Conservation (phyloP, 75 land plant species). For the Selaginella moellendorffii region DNA sequence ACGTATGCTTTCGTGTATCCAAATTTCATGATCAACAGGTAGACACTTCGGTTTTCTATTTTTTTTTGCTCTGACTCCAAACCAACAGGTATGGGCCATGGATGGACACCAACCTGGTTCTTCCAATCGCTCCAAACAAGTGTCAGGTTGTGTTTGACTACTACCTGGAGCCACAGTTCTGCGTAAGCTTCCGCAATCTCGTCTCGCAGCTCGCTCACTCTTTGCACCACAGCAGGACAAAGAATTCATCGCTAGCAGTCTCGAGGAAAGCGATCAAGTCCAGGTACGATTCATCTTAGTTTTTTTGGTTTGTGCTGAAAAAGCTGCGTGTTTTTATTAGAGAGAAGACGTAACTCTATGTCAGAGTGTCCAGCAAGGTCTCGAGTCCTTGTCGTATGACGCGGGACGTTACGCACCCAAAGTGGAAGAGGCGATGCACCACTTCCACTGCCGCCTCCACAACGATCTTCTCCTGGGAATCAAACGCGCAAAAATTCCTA, state of each 20-base stretch:
- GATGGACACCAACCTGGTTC: constrained; percentile 92
- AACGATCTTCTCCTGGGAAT: constrained; percentile 14
- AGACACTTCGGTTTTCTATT: too few relatives aligned
- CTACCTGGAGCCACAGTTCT: constrained; percentile 35
- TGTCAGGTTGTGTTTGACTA: constrained; percentile 81
- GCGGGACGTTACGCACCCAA: constrained; percentile 69
- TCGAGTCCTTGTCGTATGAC: constrained; percentile 58
- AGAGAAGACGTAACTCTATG: constrained; percentile 62
- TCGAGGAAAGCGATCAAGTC: constrained; percentile 70
- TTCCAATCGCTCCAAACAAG: constrained; percentile 48
- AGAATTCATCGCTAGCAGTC: constrained; percentile 46
- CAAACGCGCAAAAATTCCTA: too few relatives aligned
- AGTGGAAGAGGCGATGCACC: constrained; percentile 87
- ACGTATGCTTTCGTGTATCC: constrained; percentile 87
- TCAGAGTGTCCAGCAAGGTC: constrained; percentile 77
- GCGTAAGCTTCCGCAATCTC: not conserved
- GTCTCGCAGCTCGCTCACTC: not conserved
- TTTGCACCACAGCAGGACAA: constrained; percentile 38
- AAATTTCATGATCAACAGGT: constrained; percentile 95
- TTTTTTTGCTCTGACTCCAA: too few relatives aligned
- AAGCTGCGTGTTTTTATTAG: constrained; percentile 13
- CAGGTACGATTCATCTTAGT: constrained; percentile 33
- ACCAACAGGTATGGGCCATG: constrained; percentile 98
- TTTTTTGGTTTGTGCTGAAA: not conserved
- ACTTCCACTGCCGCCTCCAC: constrained; percentile 68